Evolutionary conservation across 2,329 filamentous ascomycete species (phyloP).

Genomic region (Dactylellina cionopaga): DNA sequence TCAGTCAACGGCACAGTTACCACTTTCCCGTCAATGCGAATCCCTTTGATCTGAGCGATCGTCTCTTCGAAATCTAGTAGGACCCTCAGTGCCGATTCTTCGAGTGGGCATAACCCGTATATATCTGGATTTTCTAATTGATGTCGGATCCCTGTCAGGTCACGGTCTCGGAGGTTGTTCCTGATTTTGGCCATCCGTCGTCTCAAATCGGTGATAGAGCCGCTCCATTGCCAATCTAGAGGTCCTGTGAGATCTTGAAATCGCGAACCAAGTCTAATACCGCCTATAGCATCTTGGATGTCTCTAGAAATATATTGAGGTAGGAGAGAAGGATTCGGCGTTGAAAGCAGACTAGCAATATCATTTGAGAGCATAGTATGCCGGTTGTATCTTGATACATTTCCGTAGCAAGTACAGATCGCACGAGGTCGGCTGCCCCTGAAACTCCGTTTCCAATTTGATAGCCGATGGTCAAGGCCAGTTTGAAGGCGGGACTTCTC

Average conservation of each 20-base stretch:
- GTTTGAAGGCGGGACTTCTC: conserved; percentile 7
- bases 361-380: conserved; percentile 26
- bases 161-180: conserved; percentile 4
- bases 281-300: background rate
- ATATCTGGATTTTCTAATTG: conserved; percentile 34
- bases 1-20: background rate
- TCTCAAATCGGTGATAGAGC: conserved; percentile 25
- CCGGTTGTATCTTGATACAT: conserved; percentile 17
- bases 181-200: conserved; percentile 9
- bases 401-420: conserved; percentile 25
- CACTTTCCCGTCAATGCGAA: conserved; percentile 20
- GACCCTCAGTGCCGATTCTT: conserved; percentile 28
- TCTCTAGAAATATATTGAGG: background rate
- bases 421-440: conserved; percentile 12
- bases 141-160: conserved; percentile 4
- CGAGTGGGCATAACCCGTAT: conserved; percentile 36
- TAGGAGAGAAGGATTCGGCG: background rate
- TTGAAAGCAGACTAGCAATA: conserved; percentile 23
- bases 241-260: background rate
- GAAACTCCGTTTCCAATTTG: conserved; percentile 35
- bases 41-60: conserved; percentile 12
- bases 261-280: background rate
- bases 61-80: conserved; percentile 35
- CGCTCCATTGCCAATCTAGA: conserved; percentile 22
- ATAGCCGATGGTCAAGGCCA: background rate